phyloP scores from a whole-genome alignment of 1,284 basidiomycete species.

The Kalmanozyma brasiliensis region DNA sequence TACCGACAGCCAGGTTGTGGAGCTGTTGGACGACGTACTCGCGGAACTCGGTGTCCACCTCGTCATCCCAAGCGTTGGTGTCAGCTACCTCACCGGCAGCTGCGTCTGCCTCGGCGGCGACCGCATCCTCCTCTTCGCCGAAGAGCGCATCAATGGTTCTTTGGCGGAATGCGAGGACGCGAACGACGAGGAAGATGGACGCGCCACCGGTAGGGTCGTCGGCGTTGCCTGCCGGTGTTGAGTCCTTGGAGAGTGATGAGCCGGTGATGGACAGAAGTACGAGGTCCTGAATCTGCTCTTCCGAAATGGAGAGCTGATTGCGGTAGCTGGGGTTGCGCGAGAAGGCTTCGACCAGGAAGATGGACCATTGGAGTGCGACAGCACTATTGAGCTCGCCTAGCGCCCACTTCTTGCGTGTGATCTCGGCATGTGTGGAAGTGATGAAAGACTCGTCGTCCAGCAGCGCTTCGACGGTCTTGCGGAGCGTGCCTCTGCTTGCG shows the following conservation, averaged over 20 bases:
- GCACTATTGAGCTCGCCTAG: slow-evolving; percentile 80
- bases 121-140: slow-evolving; percentile 73
- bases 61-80: slow-evolving; percentile 67
- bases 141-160: slow-evolving; percentile 60
- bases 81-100: slow-evolving; percentile 53
- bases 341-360: slow-evolving; percentile 70
- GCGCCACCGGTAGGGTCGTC: slow-evolving; percentile 82
- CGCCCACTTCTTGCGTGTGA: slow-evolving; percentile 72
- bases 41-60: slow-evolving; percentile 61
- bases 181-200: slow-evolving; percentile 77
- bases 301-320: slow-evolving; percentile 53
- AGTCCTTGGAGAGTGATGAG: slow-evolving; percentile 70
- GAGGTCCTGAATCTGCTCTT: slow-evolving; percentile 56
- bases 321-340: slow-evolving; percentile 50
- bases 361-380: slow-evolving; percentile 84
- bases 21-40: slow-evolving; percentile 64
- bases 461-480: slow-evolving; percentile 42
- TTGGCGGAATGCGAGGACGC: slow-evolving; percentile 67
- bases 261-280: slow-evolving; percentile 51
- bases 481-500: slow-evolving; percentile 35
- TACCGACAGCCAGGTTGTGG: slow-evolving; percentile 51
- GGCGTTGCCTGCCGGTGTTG: slow-evolving; percentile 75
- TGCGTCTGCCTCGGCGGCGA: slow-evolving; percentile 50
- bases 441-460: slow-evolving; percentile 64
- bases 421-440: slow-evolving; percentile 59